These are phyloP conservation scores for Penicillium sp. DNA, from an alignment of 2,329 filamentous ascomycete genomes.

Conservation along the genomic window DNA sequence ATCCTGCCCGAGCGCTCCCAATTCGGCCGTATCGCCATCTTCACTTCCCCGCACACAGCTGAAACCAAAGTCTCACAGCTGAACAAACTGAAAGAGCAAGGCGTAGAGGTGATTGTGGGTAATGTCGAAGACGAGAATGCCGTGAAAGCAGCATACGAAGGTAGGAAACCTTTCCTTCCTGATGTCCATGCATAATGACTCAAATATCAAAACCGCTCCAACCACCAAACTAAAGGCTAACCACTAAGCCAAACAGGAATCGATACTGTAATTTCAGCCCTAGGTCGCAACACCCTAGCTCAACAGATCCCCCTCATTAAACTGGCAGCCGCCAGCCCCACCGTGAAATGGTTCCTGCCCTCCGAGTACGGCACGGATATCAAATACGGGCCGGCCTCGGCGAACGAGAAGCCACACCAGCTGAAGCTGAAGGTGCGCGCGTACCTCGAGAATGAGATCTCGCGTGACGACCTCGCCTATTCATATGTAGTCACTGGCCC, in stretches of 20 bases:
- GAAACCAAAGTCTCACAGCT: slow-evolving; percentile 53
- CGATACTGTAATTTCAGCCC: slow-evolving; percentile 65
- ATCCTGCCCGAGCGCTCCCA: slow-evolving; percentile 48
- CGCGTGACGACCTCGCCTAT: slow-evolving; percentile 54
- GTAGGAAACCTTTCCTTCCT: slow-evolving; percentile 26
- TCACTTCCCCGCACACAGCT: slow-evolving; percentile 57
- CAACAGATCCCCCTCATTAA: slow-evolving; percentile 62
- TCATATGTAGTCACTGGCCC: slow-evolving; percentile 71
- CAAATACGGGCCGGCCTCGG: slow-evolving; percentile 60
- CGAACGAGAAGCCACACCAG: slow-evolving; percentile 66
- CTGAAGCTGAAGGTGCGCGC: slow-evolving; percentile 67
- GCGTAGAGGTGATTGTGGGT: slow-evolving; percentile 57
- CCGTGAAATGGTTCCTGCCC: slow-evolving; percentile 64
- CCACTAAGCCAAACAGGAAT: slow-evolving; percentile 43
- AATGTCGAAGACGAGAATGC: slow-evolving; percentile 55
- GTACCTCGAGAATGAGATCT: slow-evolving; percentile 53
- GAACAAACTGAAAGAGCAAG: slow-evolving; percentile 46
- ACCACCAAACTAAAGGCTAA: slow-evolving; percentile 3
- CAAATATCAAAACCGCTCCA: background rate
- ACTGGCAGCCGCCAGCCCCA: slow-evolving; percentile 55
- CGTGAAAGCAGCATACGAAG: slow-evolving; percentile 57
- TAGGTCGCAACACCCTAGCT: slow-evolving; percentile 63
- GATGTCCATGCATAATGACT: background rate
- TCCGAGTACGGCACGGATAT: slow-evolving; percentile 68
- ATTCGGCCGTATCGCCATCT: slow-evolving; percentile 56